Evolutionary conservation across 2,329 filamentous ascomycete species (phyloP).

Genomic region (Elsinoe fawcettii): DNA sequence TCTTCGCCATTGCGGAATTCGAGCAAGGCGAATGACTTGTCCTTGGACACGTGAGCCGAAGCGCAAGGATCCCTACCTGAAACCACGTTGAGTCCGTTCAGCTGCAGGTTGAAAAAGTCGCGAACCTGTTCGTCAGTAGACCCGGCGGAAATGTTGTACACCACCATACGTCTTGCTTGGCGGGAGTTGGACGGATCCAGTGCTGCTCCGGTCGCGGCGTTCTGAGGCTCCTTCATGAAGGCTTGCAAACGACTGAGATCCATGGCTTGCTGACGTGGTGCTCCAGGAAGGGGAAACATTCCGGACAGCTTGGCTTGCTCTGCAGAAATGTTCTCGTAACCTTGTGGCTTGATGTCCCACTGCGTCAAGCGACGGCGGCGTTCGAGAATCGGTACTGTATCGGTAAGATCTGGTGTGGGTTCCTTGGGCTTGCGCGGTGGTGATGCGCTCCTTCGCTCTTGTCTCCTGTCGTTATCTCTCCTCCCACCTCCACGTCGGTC

Average conservation of each 20-base stretch:
- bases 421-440: constrained; percentile 86
- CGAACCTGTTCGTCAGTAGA: constrained; percentile 69
- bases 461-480: constrained; percentile 23
- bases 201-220: constrained; percentile 62
- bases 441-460: constrained; percentile 65
- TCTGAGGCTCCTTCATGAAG: constrained; percentile 84
- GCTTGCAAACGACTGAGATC: constrained; percentile 89
- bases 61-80: constrained; percentile 77
- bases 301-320: constrained; percentile 97
- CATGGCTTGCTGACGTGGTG: constrained; percentile 89
- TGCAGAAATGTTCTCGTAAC: constrained; percentile 95
- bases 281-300: constrained; percentile 97
- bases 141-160: constrained; percentile 68
- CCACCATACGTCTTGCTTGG: constrained; percentile 85
- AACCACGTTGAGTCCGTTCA: constrained; percentile 93
- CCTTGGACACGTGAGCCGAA: constrained; percentile 71
- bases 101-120: constrained; percentile 89
- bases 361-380: constrained; percentile 90
- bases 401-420: constrained; percentile 88
- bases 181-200: constrained; percentile 89
- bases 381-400: constrained; percentile 71
- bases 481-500: constrained; percentile 32
- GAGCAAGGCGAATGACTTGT: constrained; percentile 72
- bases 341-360: constrained; percentile 98
- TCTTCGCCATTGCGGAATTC: constrained; percentile 86